Conservation (phyloP, 2,329 filamentous ascomycete species). For the Ophiosphaerella narmari region DNA sequence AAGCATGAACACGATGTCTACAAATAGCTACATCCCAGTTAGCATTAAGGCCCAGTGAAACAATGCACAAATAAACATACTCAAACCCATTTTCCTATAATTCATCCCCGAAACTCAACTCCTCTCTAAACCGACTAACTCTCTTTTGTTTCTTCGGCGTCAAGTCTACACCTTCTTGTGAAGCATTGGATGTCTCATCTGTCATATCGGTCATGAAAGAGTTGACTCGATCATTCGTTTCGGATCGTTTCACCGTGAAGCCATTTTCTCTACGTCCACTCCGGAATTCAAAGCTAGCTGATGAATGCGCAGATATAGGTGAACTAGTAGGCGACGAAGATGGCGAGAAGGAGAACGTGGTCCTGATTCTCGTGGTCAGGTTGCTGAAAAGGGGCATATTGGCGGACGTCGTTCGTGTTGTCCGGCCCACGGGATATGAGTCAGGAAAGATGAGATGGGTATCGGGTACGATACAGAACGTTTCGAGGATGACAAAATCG, state of each 20-base stretch:
- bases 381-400: slow-evolving; percentile 37
- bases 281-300: slow-evolving; percentile 27
- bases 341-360: slow-evolving; percentile 29
- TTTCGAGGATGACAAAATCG: not conserved
- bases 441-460: not conserved
- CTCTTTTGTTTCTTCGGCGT: slow-evolving; percentile 26
- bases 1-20: slow-evolving; percentile 7
- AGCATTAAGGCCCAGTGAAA: not conserved
- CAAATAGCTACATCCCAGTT: slow-evolving; percentile 1
- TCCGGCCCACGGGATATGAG: not conserved
- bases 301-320: slow-evolving; percentile 2
- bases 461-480: not conserved
- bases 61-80: slow-evolving; percentile 15
- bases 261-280: slow-evolving; percentile 24
- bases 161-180: slow-evolving; percentile 14
- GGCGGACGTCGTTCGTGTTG: not conserved
- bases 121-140: slow-evolving; percentile 39
- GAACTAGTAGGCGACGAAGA: slow-evolving; percentile 25
- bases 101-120: slow-evolving; percentile 25
- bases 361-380: slow-evolving; percentile 38
- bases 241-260: slow-evolving; percentile 15
- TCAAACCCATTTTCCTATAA: slow-evolving; percentile 2
- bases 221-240: slow-evolving; percentile 20
- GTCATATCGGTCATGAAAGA: slow-evolving; percentile 28
- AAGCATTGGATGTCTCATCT: slow-evolving; percentile 14